Evolutionary conservation across 495 filamentous ascomycete species (phyloP).

Genomic region (Podospora conica): DNA sequence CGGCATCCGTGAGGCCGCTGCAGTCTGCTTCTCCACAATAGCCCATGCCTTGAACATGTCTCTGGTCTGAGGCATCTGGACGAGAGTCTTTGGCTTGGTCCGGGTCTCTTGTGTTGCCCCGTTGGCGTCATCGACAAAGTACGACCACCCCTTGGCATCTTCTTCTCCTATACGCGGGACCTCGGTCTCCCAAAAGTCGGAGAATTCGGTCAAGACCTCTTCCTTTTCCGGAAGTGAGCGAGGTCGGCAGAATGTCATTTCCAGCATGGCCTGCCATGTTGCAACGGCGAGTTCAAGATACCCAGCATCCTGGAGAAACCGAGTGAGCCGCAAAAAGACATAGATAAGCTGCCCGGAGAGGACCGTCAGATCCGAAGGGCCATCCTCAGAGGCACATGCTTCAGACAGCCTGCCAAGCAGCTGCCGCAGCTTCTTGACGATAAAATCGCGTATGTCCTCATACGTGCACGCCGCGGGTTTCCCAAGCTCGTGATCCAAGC

Average conservation of each 20-base stretch:
- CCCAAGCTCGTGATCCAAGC: constrained; percentile 70
- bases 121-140: constrained; percentile 36
- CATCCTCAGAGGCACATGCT: constrained; percentile 12
- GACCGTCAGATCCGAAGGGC: constrained; percentile 15
- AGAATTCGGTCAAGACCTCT: constrained; percentile 43
- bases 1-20: constrained; percentile 49
- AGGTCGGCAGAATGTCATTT: constrained; percentile 59
- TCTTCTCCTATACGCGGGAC: constrained; percentile 71
- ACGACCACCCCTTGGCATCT: constrained; percentile 62
- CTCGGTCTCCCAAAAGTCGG: constrained; percentile 84
- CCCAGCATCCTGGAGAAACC: constrained; percentile 72
- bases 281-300: constrained; percentile 71
- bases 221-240: constrained; percentile 26
- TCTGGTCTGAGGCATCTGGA: constrained; percentile 20
- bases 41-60: constrained; percentile 54
- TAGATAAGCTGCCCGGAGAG: constrained; percentile 55
- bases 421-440: constrained; percentile 48
- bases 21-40: constrained; percentile 49
- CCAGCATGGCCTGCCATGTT: constrained; percentile 78
- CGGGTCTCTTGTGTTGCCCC: constrained; percentile 32
- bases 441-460: constrained; percentile 53
- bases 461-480: constrained; percentile 62
- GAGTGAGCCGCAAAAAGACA: constrained; percentile 64
- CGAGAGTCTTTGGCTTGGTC: constrained; percentile 17
- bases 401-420: constrained; percentile 35